These are phyloP conservation scores for Solanum megistacrolobum DNA, from an alignment of 257 asterid genomes.

Conservation along the genomic window DNA sequence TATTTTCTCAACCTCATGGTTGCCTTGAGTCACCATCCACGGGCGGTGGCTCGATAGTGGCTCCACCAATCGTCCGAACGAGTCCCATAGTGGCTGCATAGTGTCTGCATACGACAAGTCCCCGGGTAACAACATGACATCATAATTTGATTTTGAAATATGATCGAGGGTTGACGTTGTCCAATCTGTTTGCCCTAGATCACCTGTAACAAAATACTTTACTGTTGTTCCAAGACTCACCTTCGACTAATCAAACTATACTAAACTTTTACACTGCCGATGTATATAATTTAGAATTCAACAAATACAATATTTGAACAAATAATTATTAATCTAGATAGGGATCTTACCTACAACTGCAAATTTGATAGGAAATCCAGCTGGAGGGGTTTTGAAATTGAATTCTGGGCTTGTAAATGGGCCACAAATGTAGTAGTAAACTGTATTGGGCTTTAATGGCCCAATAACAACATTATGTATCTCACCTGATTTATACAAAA, in stretches of 20 bases:
- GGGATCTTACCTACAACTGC: constrained; percentile 33
- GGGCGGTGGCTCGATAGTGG: constrained; percentile 61
- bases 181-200: constrained; percentile 75
- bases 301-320: neutral
- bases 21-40: constrained; percentile 94
- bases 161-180: constrained; percentile 56
- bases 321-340: neutral
- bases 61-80: constrained; percentile 60
- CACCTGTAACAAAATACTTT: constrained; percentile 30
- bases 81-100: constrained; percentile 53
- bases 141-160: constrained; percentile 43
- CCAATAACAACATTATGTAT: constrained; percentile 66
- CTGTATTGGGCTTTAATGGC: constrained; percentile 46
- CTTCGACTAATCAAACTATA: neutral
- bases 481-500: constrained; percentile 42
- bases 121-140: constrained; percentile 56
- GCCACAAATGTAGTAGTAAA: constrained; percentile 47
- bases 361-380: constrained; percentile 46
- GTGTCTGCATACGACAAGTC: constrained; percentile 65
- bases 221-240: neutral
- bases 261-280: neutral
- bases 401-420: constrained; percentile 21
- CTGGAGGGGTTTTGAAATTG: constrained; percentile 56
- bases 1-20: constrained; percentile 69
- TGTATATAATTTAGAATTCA: neutral